A percentile compares a stretch with the other conserved stretches of the same genome.
Evolutionary conservation across 148 eudicot species (phyloP).

Genomic region (Rhododendron kiyosumense): DNA sequence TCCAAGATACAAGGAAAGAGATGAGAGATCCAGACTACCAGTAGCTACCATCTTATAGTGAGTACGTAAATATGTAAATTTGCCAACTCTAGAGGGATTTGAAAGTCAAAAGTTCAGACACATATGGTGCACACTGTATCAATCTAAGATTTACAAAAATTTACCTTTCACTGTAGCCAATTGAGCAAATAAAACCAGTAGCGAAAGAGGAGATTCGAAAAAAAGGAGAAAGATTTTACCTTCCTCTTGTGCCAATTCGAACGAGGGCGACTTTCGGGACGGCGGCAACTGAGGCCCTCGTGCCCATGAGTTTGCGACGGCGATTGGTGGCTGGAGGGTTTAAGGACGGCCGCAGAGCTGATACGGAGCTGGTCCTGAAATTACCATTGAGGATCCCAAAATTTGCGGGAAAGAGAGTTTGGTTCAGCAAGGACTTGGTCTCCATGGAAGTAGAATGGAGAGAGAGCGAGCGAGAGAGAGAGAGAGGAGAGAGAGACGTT

Average conservation of each 20-base stretch:
- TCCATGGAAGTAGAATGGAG: slow-evolving; percentile 21
- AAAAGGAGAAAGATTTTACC: slow-evolving; percentile 36
- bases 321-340: slow-evolving; percentile 26
- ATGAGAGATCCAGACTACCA: too few species aligned
- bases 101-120: background rate
- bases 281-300: slow-evolving; percentile 52
- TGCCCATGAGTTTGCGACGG: slow-evolving; percentile 21
- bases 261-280: slow-evolving; percentile 59
- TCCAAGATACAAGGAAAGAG: too few species aligned
- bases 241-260: slow-evolving; percentile 91
- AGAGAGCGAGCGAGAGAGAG: slow-evolving; percentile 3
- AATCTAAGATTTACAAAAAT: background rate
- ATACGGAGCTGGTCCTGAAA: slow-evolving; percentile 17
- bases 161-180: background rate
- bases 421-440: slow-evolving; percentile 19
- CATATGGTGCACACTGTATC: background rate
- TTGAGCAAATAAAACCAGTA: background rate
- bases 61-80: too few species aligned
- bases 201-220: background rate
- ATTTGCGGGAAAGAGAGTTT: slow-evolving; percentile 9
- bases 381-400: background rate
- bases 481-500: slow-evolving; percentile 6
- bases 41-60: too few species aligned
- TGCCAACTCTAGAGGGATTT: too few species aligned
- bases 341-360: slow-evolving; percentile 25